Evolutionary conservation across 371 early-diverging fungal genomes (phyloP), one percentile per base, ranked within the genome.

Genomic region (Circinella minor): DNA sequence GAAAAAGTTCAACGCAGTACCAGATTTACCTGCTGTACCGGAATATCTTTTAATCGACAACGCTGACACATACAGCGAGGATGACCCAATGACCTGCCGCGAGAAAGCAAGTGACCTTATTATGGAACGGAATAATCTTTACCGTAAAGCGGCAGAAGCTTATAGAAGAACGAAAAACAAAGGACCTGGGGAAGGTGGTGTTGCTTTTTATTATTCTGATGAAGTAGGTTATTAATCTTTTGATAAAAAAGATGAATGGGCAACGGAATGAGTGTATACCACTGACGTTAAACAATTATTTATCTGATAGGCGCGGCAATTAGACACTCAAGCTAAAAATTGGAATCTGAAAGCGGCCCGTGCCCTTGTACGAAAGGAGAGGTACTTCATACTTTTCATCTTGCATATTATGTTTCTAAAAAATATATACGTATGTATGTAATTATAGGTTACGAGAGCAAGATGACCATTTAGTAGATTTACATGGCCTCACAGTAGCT

Each of bases 341-440:
- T 90, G 90, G 92, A 90, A 90, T 43, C 89, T 91, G 89, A 81
- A 90, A 13, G 92, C 92, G 7, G 92, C 92, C 3, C 84, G 90
- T 61, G 89, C 93, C 0, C 78, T 85, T 27, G 88, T 91, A 38
- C 81, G 86, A 46, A 67, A 77, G 18, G 77, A 89, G 36, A 77
- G 86, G 87, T 82, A 77, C 55, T 6, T 61, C 64, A 38, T 43
- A 43, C 11, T 43, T 43, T 43, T 43, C 11, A 9, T 11, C 43
- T 9, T 43, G 43, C 43, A 43, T 43, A 2, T 27, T 27, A 9
- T 43, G 43, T 11, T 11, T 43, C 43, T 43, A 43, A 43, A 43
- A 43, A 43, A 9, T 43, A 43, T 43, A 43, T 27, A 27, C 27
- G 27, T 27, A 2, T 43, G 43, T 43, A 43, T 43, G 15, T 20